Percentiles rank a stretch among this genome's conserved stretches.
Evolutionary conservation across 1,139 yeast genomes (phyloP).

Genomic region (Kodamaea sp.): DNA sequence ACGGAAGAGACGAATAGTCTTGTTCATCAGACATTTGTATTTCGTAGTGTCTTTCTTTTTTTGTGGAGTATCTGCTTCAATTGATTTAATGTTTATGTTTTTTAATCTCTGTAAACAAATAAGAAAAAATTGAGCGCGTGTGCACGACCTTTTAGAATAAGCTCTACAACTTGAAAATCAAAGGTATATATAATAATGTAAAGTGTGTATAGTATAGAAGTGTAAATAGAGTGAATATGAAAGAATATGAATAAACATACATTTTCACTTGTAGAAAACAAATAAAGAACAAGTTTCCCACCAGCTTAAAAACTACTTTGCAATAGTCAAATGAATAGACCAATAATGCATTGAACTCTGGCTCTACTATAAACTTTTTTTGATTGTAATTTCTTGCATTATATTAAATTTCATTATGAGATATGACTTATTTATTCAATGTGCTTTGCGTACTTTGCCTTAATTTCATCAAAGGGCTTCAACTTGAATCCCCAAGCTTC

Average conservation of each 20-base stretch:
- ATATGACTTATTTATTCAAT: slow-evolving; percentile 19
- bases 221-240: too few relatives aligned
- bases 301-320: too few relatives aligned
- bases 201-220: too few relatives aligned
- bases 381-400: neutral
- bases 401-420: neutral
- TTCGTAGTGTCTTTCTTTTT: neutral
- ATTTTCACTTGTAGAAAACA: too few relatives aligned
- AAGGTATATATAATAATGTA: too few relatives aligned
- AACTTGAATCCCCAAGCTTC: slow-evolving; percentile 47
- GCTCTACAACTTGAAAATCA: neutral
- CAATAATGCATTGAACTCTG: too few relatives aligned
- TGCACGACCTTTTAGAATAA: neutral
- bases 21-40: slow-evolving; percentile 38
- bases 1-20: slow-evolving; percentile 61
- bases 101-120: slow-evolving; percentile 10
- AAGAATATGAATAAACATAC: too few relatives aligned
- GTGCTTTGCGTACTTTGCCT: slow-evolving; percentile 38
- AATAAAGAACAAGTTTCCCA: too few relatives aligned
- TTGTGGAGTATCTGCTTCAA: slow-evolving; percentile 1
- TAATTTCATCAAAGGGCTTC: slow-evolving; percentile 46
- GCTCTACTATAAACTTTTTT: neutral
- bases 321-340: too few relatives aligned
- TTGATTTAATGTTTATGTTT: neutral
- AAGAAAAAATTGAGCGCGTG: neutral